Percentiles rank a stretch among this genome's conserved stretches.
These are phyloP conservation scores for Aspergillus bombycis DNA, from an alignment of 2,329 filamentous ascomycete species.

Conservation along the genomic window DNA sequence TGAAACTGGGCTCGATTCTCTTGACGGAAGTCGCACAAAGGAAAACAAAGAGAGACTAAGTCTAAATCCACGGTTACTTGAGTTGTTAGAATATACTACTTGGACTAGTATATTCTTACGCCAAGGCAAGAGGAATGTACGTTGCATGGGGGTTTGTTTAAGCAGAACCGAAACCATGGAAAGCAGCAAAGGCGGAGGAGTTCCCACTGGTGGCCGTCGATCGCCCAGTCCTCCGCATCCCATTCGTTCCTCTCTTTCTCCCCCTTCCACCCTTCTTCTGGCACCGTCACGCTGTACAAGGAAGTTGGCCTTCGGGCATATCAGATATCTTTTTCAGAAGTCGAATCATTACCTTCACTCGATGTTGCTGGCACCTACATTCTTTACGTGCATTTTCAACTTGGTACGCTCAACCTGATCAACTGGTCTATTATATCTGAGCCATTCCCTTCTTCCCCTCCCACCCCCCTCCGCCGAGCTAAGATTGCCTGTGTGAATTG, in stretches of 20 bases:
- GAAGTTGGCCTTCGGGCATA: constrained; percentile 1
- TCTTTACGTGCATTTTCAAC: not conserved
- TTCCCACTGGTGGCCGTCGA: constrained; percentile 5
- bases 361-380: constrained; percentile 1
- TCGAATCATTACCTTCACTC: not conserved
- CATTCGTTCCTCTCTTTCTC: constrained; percentile 2
- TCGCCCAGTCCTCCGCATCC: not conserved
- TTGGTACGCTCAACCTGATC: not conserved
- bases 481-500: not conserved
- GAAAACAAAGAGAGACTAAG: not conserved
- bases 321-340: not conserved
- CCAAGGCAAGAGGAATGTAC: not conserved
- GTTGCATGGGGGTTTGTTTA: constrained; percentile 3
- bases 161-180: constrained; percentile 5
- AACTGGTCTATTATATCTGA: not conserved
- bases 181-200: not conserved
- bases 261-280: not conserved
- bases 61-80: not conserved
- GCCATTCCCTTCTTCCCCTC: constrained; percentile 2
- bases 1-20: not conserved
- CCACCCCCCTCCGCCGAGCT: not conserved
- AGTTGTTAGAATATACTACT: not conserved
- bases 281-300: not conserved
- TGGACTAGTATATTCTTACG: not conserved
- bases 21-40: not conserved